Evolutionary conservation across 345 rosid species (phyloP), one percentile per base, ranked within the genome.

Genomic region (Barbarea vulgaris): DNA sequence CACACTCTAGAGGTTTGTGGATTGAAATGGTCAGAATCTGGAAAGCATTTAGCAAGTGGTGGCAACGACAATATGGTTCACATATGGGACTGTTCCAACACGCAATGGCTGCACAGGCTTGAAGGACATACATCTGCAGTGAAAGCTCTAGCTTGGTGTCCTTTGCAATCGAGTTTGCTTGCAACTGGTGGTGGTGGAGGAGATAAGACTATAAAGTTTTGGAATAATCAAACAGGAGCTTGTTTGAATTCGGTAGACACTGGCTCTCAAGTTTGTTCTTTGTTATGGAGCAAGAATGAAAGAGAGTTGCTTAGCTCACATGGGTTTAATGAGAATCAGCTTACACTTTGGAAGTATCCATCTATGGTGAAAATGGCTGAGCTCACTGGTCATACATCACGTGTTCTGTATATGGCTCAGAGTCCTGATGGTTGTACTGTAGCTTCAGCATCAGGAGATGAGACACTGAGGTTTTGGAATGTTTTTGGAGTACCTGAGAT

Each of bases 31-130:
- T 79, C 81, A 62, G 81, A 42, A 31, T 82, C 81, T 27, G 79
- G 83, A n/a, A 36, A 69, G 10, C 58, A 82, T 34, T 69, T 82
- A 75, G 88, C 90, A 47, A 88, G 90, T 36, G 93, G 93, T 50
- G 88, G 93, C 33, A 81, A 85, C 9, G 88, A 85, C 7, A 77
- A 80, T 31, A 55, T 80, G 62, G 58, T 83, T 33, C 64, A 66
- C 11, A 41, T 83, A 64, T 83, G 83, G 85, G 83, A 83, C 34
- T 57, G 74, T 17, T 68, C 77, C 0, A 11, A 4, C 5, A 65
- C 69, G 9, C 75, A 65, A 4, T 54, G 19, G 42, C 77, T 10
- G 37, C 80, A 44, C 67, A 53, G 81, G 54, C 41, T 76, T 28
- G 77, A 73, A 7, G 79, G 67, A 2, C 85, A 80, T 22, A 80